Percentiles rank a stretch among this genome's conserved stretches.
Conservation (phyloP, 1,139 yeast species). For the Pichia cactophila region DNA sequence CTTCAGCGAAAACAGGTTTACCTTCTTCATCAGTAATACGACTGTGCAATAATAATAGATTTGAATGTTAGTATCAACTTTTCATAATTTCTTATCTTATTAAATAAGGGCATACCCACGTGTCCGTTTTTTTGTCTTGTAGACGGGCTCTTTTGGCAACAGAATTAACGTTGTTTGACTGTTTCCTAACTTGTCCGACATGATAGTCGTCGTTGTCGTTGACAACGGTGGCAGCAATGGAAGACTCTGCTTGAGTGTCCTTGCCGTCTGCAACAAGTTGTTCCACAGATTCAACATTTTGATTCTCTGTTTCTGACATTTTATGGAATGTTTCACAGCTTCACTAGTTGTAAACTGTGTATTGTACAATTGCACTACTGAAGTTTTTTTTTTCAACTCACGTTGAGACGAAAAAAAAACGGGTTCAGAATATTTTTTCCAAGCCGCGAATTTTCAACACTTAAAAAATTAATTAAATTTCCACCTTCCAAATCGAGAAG, state of each 20-base stretch:
- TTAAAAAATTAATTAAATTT: too few relatives aligned
- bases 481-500: not conserved
- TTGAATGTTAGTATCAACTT: too few relatives aligned
- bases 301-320: not conserved
- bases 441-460: not conserved
- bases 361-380: not conserved
- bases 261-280: not conserved
- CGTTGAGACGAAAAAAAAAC: not conserved
- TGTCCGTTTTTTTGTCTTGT: slow-evolving; percentile 31
- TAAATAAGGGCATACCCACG: slow-evolving; percentile 42
- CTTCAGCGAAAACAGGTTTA: slow-evolving; percentile 43
- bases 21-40: slow-evolving; percentile 55
- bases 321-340: not conserved
- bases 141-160: slow-evolving; percentile 30
- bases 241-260: not conserved
- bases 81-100: too few relatives aligned
- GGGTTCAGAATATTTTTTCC: too few relatives aligned
- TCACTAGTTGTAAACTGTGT: too few relatives aligned
- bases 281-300: not conserved
- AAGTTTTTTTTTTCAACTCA: not conserved
- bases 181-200: not conserved
- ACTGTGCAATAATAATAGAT: slow-evolving; percentile 14
- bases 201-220: not conserved
- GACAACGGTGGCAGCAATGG: not conserved
- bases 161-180: not conserved